A percentile compares a stretch with the other conserved stretches of the same genome.
Conservation (phyloP, 2,329 filamentous ascomycete genomes). For the Pseudogymnoascus sp. region DNA sequence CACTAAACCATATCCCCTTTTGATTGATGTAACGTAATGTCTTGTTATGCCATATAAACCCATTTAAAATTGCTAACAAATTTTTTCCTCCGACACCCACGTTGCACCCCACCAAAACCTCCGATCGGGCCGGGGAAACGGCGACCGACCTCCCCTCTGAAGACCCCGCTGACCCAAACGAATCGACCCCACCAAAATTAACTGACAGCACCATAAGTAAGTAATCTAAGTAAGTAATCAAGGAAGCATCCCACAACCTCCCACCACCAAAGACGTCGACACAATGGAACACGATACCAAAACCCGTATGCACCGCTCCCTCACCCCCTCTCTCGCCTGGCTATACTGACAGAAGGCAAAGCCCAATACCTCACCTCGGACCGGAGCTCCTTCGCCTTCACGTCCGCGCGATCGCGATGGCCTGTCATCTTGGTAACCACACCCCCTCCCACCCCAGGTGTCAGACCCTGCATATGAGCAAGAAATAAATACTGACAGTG, state of each 20-base stretch:
- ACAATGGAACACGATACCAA: slow-evolving; percentile 70
- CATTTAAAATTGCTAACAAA: background rate
- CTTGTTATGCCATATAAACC: background rate
- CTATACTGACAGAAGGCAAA: slow-evolving; percentile 30
- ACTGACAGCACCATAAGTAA: background rate
- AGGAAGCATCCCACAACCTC: background rate
- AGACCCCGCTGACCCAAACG: background rate
- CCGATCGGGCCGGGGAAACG: background rate
- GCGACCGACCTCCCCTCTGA: background rate
- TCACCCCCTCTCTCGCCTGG: background rate
- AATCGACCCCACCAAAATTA: background rate
- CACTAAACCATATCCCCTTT: slow-evolving; percentile 7
- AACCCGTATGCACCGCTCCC: slow-evolving; percentile 49
- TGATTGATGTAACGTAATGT: background rate
- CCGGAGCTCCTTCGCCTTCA: slow-evolving; percentile 76
- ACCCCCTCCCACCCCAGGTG: background rate
- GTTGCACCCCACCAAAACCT: background rate
- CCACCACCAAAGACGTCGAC: background rate
- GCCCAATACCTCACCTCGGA: slow-evolving; percentile 75
- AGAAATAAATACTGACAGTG: slow-evolving; percentile 19
- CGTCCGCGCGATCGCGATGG: slow-evolving; percentile 83
- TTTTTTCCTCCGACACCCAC: background rate
- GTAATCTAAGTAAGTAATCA: background rate
- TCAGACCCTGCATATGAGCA: background rate
- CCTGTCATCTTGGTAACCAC: slow-evolving; percentile 73